Conservation (phyloP, 371 early-diverging fungal genomes). For the Dichotomocladium elegans region DNA sequence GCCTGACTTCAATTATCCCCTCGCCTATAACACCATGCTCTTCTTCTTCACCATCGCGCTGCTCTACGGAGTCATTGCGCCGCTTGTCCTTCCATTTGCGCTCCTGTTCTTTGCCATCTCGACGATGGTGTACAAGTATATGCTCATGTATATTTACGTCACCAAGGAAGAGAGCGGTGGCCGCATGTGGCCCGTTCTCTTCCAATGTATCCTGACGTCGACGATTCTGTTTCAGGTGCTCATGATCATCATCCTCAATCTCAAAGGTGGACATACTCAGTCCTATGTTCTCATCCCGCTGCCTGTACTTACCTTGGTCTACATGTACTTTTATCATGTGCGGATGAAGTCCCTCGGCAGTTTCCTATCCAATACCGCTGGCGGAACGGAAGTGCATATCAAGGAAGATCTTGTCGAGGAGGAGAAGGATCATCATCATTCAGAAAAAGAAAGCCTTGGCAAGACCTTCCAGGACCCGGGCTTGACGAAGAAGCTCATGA, state of each 20-base stretch:
- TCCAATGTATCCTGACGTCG: constrained; percentile 60
- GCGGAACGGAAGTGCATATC: not conserved
- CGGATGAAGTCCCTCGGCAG: constrained; percentile 12
- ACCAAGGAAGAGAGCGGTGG: constrained; percentile 73
- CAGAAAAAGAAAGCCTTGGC: not conserved
- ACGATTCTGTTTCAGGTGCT: constrained; percentile 69
- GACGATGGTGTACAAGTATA: constrained; percentile 69
- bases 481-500: constrained; percentile 33
- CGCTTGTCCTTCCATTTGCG: constrained; percentile 73
- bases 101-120: constrained; percentile 65
- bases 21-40: constrained; percentile 65
- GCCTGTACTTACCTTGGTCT: constrained; percentile 56
- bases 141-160: constrained; percentile 51
- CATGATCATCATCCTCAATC: constrained; percentile 58
- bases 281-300: constrained; percentile 57
- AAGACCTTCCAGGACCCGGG: constrained; percentile 40
- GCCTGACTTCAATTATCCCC: constrained; percentile 67
- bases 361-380: constrained; percentile 4
- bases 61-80: constrained; percentile 74
- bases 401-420: not conserved
- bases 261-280: constrained; percentile 39
- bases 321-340: constrained; percentile 40
- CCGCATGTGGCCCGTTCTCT: constrained; percentile 70
- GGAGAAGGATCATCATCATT: not conserved
- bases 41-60: constrained; percentile 78